Percentiles rank a stretch among this genome's conserved stretches.
Evolutionary conservation across 2,329 filamentous ascomycete genomes (phyloP).

Genomic region (Penicillium brasilianum): DNA sequence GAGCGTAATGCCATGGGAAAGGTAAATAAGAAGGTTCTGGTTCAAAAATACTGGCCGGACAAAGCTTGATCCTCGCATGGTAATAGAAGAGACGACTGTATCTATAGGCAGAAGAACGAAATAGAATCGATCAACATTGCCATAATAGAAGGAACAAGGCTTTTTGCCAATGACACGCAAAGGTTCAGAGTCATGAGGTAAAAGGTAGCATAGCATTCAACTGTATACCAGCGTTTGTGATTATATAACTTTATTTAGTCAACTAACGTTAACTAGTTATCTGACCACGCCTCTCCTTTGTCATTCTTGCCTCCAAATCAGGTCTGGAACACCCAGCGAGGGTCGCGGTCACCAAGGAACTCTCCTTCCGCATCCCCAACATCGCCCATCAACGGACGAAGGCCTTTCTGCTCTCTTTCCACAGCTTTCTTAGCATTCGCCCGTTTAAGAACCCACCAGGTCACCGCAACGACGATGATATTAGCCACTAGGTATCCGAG

Average conservation of each 20-base stretch:
- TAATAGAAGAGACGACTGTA: neutral
- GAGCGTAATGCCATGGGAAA: conserved; percentile 82
- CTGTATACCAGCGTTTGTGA: neutral
- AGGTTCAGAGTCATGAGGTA: neutral
- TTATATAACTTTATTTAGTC: neutral
- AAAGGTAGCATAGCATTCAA: neutral
- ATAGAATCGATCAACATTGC: neutral
- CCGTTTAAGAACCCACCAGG: conserved; percentile 61
- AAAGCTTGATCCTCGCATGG: conserved; percentile 10
- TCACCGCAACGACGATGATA: conserved; percentile 55
- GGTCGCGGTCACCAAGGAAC: conserved; percentile 67
- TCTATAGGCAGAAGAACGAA: conserved; percentile 6
- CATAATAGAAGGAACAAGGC: neutral
- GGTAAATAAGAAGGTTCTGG: conserved; percentile 51
- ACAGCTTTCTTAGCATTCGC: conserved; percentile 63
- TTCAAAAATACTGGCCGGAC: conserved; percentile 47
- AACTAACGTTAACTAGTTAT: no score
- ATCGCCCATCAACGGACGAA: conserved; percentile 43
- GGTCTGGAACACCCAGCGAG: conserved; percentile 69
- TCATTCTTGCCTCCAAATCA: conserved; percentile 34
- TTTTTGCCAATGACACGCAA: neutral
- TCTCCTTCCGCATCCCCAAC: conserved; percentile 57
- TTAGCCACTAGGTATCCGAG: conserved; percentile 68
- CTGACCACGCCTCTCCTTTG: neutral
- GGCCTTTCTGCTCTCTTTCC: conserved; percentile 49